phyloP scores from a whole-genome alignment of 495 filamentous ascomycete genomes.

The Xylaria scruposa region DNA sequence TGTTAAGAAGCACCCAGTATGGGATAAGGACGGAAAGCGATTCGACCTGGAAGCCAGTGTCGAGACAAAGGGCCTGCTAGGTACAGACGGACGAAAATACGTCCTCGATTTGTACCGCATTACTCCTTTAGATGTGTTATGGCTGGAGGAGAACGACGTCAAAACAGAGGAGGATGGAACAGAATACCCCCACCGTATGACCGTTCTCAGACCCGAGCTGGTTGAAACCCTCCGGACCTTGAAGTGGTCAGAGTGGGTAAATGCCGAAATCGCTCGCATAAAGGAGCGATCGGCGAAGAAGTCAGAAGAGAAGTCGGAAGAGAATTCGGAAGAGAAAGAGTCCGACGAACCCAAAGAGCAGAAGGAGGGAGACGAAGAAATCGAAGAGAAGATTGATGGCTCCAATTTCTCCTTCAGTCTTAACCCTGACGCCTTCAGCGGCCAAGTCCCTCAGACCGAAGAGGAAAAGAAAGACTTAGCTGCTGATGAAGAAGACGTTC shows the following conservation, averaged over 20 bases:
- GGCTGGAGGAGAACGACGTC: slow-evolving; percentile 75
- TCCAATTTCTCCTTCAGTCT: slow-evolving; percentile 85
- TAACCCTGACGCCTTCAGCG: slow-evolving; percentile 95
- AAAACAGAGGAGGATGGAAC: slow-evolving; percentile 53
- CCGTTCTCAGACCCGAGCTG: slow-evolving; percentile 86
- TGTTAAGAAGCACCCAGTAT: slow-evolving; percentile 94
- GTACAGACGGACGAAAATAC: slow-evolving; percentile 97
- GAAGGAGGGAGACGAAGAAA: slow-evolving; percentile 28
- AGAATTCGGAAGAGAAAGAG: slow-evolving; percentile 34
- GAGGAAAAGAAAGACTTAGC: slow-evolving; percentile 86
- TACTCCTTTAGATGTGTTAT: slow-evolving; percentile 87
- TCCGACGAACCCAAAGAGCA: slow-evolving; percentile 37
- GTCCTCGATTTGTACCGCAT: slow-evolving; percentile 95
- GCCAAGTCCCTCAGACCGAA: slow-evolving; percentile 86
- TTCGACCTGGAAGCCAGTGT: slow-evolving; percentile 95
- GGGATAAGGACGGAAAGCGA: slow-evolving; percentile 93
- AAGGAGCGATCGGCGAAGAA: slow-evolving; percentile 52
- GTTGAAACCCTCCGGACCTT: slow-evolving; percentile 81
- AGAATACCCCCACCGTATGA: slow-evolving; percentile 93
- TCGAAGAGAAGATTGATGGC: slow-evolving; percentile 71
- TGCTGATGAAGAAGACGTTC: slow-evolving; percentile 88
- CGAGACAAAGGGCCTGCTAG: slow-evolving; percentile 95
- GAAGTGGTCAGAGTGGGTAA: slow-evolving; percentile 88
- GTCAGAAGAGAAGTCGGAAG: slow-evolving; percentile 30
- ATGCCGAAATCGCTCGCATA: slow-evolving; percentile 66